Evolutionary conservation across 1,139 yeast species (phyloP).

Genomic region (Geotrichum restrictum): DNA sequence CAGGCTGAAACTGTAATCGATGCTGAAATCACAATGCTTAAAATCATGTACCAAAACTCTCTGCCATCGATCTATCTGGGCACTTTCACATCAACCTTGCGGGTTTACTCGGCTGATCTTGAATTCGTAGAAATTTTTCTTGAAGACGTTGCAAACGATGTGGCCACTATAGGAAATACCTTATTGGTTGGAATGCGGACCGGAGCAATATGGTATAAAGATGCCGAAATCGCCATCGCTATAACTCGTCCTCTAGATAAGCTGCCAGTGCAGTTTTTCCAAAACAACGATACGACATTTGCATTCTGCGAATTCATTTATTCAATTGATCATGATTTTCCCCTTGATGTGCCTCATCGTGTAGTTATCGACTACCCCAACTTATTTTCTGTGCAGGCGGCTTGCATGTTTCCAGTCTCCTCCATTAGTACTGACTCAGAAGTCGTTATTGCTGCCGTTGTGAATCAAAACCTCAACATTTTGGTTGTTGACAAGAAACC

Average conservation of each 20-base stretch:
- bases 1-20: neutral
- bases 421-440: neutral
- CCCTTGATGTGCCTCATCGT: slow-evolving; percentile 11
- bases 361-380: slow-evolving; percentile 7
- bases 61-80: neutral
- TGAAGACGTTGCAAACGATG: slow-evolving; percentile 5
- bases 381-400: slow-evolving; percentile 10
- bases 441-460: slow-evolving; percentile 9
- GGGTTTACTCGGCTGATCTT: neutral
- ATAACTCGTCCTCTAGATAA: slow-evolving; percentile 1
- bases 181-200: slow-evolving; percentile 12
- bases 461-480: slow-evolving; percentile 6
- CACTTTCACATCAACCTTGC: neutral
- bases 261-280: slow-evolving; percentile 14
- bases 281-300: neutral
- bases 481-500: slow-evolving; percentile 2
- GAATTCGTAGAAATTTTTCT: neutral
- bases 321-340: neutral
- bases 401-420: slow-evolving; percentile 12
- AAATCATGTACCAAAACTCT: neutral
- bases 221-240: neutral
- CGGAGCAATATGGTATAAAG: slow-evolving; percentile 4
- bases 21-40: slow-evolving; percentile 8
- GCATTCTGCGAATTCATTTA: slow-evolving; percentile 7
- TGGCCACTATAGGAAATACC: neutral